Percentiles rank a stretch among this genome's conserved stretches.
phyloP scores from a whole-genome alignment of 129 eudicot genomes.

The Cynara cardunculus region DNA sequence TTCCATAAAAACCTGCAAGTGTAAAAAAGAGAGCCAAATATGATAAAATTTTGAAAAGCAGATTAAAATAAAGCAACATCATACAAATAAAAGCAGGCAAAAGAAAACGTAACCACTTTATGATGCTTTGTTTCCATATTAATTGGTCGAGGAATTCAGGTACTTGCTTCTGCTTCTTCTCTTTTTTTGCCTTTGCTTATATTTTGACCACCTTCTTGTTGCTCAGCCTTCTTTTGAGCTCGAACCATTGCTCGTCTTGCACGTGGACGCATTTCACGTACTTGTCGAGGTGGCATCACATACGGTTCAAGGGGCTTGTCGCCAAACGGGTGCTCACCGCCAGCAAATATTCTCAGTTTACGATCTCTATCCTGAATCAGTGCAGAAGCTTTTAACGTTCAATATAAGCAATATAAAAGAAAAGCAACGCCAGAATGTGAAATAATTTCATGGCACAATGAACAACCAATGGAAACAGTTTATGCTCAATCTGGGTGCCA shows the following conservation, averaged over 20 bases:
- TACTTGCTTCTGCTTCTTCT: slow-evolving; percentile 18
- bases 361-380: slow-evolving; percentile 72
- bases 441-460: no score
- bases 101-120: no score
- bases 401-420: no score
- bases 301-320: slow-evolving; percentile 68
- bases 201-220: slow-evolving; percentile 45
- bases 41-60: no score
- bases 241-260: slow-evolving; percentile 77
- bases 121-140: no score
- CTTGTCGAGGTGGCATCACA: slow-evolving; percentile 86
- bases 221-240: slow-evolving; percentile 79
- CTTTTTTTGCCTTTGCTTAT: slow-evolving; percentile 51
- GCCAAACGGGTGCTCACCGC: slow-evolving; percentile 80
- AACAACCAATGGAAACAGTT: no score
- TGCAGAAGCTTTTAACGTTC: neutral
- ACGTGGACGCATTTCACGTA: slow-evolving; percentile 90
- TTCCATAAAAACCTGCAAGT: neutral
- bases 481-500: no score
- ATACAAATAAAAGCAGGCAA: no score
- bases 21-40: no score
- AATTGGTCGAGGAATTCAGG: no score
- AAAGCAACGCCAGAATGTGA: no score
- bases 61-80: no score
- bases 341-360: slow-evolving; percentile 81